Evolutionary conservation across 768 basidiomycete genomes (phyloP), one percentile per base, ranked within the genome.

Genomic region (Termitomyces sp.): DNA sequence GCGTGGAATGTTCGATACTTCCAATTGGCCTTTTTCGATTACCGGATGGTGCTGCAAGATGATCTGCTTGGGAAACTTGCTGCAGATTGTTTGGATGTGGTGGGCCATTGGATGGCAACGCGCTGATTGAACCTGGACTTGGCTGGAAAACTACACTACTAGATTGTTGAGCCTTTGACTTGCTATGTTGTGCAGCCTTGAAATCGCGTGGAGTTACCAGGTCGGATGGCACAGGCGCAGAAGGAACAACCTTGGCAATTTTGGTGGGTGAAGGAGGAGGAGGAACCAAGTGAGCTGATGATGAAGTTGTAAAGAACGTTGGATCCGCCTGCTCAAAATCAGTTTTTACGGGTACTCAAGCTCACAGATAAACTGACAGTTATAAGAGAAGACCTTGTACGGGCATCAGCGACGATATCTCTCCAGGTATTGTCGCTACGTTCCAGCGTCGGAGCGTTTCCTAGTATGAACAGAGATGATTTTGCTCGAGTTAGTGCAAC

Each of bases 401-500:
- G 77, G 7, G 95, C 93, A 68, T 98, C 88, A 20, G 75, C 70
- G 28, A 97, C 79, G 49, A 97, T 95, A 32, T 78, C 74, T 59
- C 78, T 80, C 95, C 95, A 98, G 13, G 78, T 84, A 18, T 78
- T 74, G 64, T 95, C 87, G 63, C 93, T 93, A 56, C 95, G 79
- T 70, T 95, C 90, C 5, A 99, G 79, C 1, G 95, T 98, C 7
- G 92, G 77, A 13, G 87, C 88, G 71, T 98, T 87, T 7, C 97
- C 97, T 33, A 99, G 79, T 57, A 99, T 87, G 71, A 95, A 99
- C 2, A 99, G 75, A 10, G 96, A 97, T 7, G 93, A 93, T 67
- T 89, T 91, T 3, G 96, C 93, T 66, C 97, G 87, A n/a, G 96
- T 99, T 28, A 99, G 75, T 32, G 95, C 95, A n/a, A 99, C 96